phyloP scores from a whole-genome alignment of 768 basidiomycete species.

The Lentinula sp. region DNA sequence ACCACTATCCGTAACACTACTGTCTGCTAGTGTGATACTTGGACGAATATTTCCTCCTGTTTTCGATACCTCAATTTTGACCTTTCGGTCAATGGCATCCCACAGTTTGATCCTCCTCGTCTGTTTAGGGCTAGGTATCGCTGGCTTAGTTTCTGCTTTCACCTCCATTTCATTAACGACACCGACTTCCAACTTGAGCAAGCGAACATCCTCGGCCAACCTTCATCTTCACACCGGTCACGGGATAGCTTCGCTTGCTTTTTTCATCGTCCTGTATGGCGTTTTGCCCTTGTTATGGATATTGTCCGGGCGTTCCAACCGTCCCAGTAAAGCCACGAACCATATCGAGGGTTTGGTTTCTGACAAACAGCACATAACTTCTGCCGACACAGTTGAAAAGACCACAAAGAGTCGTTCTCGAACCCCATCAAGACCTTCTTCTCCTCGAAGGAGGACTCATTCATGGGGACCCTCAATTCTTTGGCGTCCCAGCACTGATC shows the following conservation, averaged over 20 bases:
- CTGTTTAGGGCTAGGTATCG: slow-evolving; percentile 57
- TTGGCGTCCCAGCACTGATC: slow-evolving; percentile 37
- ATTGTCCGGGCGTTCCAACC: slow-evolving; percentile 24
- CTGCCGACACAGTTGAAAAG: slow-evolving; percentile 25
- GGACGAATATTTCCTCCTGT: slow-evolving; percentile 24
- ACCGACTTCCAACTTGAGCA: slow-evolving; percentile 19
- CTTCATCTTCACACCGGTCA: slow-evolving; percentile 45
- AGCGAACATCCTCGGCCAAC: slow-evolving; percentile 23
- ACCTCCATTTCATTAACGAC: slow-evolving; percentile 40
- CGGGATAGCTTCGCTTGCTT: slow-evolving; percentile 56
- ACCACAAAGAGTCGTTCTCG: slow-evolving; percentile 26
- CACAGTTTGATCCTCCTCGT: slow-evolving; percentile 34
- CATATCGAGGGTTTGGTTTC: slow-evolving; percentile 9
- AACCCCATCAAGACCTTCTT: slow-evolving; percentile 34
- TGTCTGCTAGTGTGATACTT: slow-evolving; percentile 29
- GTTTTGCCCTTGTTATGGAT: slow-evolving; percentile 35
- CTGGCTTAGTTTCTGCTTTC: slow-evolving; percentile 58
- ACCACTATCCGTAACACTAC: slow-evolving; percentile 35
- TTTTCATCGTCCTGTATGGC: slow-evolving; percentile 58
- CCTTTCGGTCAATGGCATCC: slow-evolving; percentile 14
- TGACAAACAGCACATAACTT: slow-evolving; percentile 11
- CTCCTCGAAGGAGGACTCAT: slow-evolving; percentile 38
- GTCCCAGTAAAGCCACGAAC: background rate
- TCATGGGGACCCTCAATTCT: slow-evolving; percentile 43
- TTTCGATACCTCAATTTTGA: slow-evolving; percentile 11